Base-by-base conservation (phyloP, 129 eudicot genomes). In the Chrysanthemum makinoi region DNA sequence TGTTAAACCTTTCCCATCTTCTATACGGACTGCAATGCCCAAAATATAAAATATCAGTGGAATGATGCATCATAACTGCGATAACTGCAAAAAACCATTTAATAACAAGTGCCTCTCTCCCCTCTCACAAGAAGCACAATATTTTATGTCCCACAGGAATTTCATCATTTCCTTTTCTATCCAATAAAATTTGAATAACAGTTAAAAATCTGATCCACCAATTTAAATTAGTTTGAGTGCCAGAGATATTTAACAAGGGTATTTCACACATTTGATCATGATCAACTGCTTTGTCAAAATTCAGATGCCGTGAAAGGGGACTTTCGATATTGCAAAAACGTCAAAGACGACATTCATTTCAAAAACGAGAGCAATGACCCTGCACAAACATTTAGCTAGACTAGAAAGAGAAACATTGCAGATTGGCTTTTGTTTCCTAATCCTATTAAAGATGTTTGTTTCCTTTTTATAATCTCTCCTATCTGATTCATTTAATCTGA, bases 1-100 rank as follows among this genome's bases (percentile, higher is more conserved):
- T 88, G 56, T 86, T 91, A 16, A 74, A 5, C 57, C 79, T 84
- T 79, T 91, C 96, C 70, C 82, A 84, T 28, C 79, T 79, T 68
- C 81, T 84, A 17, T 80, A 62, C 14, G 65, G 51, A 79, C 96
- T 86, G 90, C 55, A 68, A 82, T 59, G 72, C 51, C 64, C 68
- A 72, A 20, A 35, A 52, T 64, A 49, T 2, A 12, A 60, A 48
- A 62, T 19, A 74, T 19, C 59, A 70, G 68, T 67, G 49, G 52
- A 63, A 48, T 10, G 65, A 19, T 64, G 10, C 46, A 74, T 28
- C 2, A 19, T 0, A 22, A 24, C 33, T 60, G 15, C 35, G 13
- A 57, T 58, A 58, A 18, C 35, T 19, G 11, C 6, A 58, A 3
- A 30, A n/a, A 22, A 18, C 64, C 24, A 5, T 28, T 22, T 57